Base-by-base conservation (phyloP, 106 monocot species). In the Dioscorea zingiberensis region DNA sequence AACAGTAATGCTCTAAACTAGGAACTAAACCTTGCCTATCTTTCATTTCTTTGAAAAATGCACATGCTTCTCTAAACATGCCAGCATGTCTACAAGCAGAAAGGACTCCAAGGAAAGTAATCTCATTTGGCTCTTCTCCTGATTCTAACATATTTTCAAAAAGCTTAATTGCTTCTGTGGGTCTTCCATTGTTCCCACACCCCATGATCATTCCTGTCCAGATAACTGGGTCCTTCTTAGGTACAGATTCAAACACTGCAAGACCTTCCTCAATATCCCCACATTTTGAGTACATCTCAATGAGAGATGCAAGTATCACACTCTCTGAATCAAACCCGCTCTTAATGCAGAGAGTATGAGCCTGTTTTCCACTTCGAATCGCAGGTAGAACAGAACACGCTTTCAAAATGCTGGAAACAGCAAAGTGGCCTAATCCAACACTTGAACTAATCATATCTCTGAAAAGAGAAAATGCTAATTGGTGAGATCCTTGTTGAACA, bases 61-160 rank as follows among this genome's bases (percentile, higher is more conserved):
- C 53, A 29, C 62, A 79, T 44, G 91, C 83, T 28, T 81, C 78
- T 58, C 27, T 73, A 16, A 84, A 72, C 60, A 86, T 64, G 26
- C 86, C 91, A 38, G 60, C 86, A 79, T 91, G 86, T 45, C 84
- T 81, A 61, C 87, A 91, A 58, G 91, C 91, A 55, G 91, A 76
- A 46, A 91, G 86, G 67, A 84, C 69, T 24, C 78, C 84, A 25
- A 86, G 69, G 48, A 87, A 74, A 17, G 87, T 92, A 57, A 84
- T 63, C 64, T 74, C 74, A 70, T 87, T 92, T 0, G 84, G 86
- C n/a, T 75, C 25, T n/a, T 65, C 76, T 17, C 74, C 81, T 23
- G 59, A 68, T 27, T 76, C 65, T 27, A 79, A 25, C 91, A 92
- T 92, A 57, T 79, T 63, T 17, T 69, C 56, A 23, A 87, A 80